These are phyloP conservation scores for Pisolithus albus DNA, from an alignment of 768 basidiomycete species.

Conservation along the genomic window DNA sequence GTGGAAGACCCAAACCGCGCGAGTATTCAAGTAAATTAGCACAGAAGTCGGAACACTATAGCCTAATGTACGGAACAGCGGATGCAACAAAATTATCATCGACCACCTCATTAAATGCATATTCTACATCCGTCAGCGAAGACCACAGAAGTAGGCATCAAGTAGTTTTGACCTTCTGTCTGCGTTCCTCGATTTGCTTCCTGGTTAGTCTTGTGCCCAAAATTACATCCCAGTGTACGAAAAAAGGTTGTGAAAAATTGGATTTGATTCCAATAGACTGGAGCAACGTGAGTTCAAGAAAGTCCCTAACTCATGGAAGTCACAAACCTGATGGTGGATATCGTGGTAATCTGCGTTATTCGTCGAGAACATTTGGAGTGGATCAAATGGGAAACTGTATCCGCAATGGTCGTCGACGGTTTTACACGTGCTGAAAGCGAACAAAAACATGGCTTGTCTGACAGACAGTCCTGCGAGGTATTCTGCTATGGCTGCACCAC, in stretches of 20 bases:
- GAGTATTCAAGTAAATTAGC: too few relatives aligned
- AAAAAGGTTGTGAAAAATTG: conserved; percentile 92
- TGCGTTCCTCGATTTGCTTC: conserved; percentile 48
- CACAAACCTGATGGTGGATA: conserved; percentile 86
- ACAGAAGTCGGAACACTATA: too few relatives aligned
- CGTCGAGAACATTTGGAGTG: conserved; percentile 71
- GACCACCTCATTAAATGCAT: too few relatives aligned
- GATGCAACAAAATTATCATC: too few relatives aligned
- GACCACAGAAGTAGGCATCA: neutral
- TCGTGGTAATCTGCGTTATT: conserved; percentile 98
- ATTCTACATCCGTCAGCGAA: too few relatives aligned
- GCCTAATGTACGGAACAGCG: too few relatives aligned
- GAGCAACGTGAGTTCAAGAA: neutral
- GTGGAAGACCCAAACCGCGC: too few relatives aligned
- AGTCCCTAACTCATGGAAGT: neutral
- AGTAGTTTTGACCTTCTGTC: conserved; percentile 20
- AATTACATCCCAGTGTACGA: conserved; percentile 83
- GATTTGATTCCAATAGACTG: conserved; percentile 72
- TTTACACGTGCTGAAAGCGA: conserved; percentile 78
- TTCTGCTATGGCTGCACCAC: conserved; percentile 78
- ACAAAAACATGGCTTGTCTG: conserved; percentile 81
- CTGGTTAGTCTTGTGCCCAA: conserved; percentile 79
- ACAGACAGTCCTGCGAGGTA: conserved; percentile 56
- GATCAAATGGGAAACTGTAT: conserved; percentile 86
- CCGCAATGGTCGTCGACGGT: conserved; percentile 97